Evolutionary conservation across 495 filamentous ascomycete species (phyloP).

Genomic region (Penicillium flavigenum): DNA sequence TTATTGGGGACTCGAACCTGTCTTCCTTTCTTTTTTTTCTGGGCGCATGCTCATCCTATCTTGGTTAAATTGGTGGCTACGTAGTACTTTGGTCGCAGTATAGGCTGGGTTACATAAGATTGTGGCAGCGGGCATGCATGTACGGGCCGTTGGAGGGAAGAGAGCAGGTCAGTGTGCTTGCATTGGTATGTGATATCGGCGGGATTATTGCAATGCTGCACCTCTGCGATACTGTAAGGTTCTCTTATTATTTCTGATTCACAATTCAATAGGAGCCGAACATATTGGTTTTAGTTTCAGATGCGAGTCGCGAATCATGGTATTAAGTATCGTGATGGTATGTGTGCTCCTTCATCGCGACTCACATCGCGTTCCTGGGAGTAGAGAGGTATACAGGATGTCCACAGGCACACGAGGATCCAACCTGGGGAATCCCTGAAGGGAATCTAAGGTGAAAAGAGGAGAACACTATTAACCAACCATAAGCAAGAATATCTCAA

Average conservation of each 20-base stretch:
- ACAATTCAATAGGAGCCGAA: not conserved
- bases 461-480: not conserved
- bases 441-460: not conserved
- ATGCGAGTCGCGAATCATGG: slow-evolving; percentile 3
- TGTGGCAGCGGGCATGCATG: not conserved
- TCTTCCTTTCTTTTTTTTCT: not conserved
- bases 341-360: slow-evolving; percentile 10
- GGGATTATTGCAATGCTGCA: slow-evolving; percentile 10
- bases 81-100: not conserved
- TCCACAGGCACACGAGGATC: slow-evolving; percentile 7
- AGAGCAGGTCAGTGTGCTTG: slow-evolving; percentile 3
- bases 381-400: not conserved
- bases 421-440: slow-evolving; percentile 5
- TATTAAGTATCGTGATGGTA: not conserved
- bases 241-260: not conserved
- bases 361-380: slow-evolving; percentile 8
- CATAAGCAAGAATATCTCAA: not conserved
- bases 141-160: not conserved
- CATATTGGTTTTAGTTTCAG: not conserved
- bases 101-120: not conserved
- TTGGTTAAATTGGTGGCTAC: not conserved
- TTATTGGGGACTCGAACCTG: not conserved
- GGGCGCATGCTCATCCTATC: not conserved
- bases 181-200: slow-evolving; percentile 14
- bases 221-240: slow-evolving; percentile 10